Evolutionary conservation across 257 asterid genomes (phyloP), one percentile per base, ranked within the genome.

Genomic region (Solanum sejunctum): DNA sequence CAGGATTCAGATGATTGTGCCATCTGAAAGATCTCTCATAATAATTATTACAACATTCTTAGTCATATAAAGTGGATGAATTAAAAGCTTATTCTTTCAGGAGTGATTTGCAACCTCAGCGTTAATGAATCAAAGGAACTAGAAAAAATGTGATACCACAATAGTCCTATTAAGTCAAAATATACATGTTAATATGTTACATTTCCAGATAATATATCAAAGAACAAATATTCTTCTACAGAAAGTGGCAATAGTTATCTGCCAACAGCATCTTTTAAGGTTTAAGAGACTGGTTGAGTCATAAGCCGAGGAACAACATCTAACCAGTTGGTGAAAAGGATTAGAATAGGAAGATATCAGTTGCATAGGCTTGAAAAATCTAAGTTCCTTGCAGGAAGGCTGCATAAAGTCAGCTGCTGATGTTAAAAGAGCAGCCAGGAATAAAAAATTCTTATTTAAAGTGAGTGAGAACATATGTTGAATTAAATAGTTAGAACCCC

Each of bases 1-100:
- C 80, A 80, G 99, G 99, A 89, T 97, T 97, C 49, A 97, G 93
- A 92, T 97, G 99, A 90, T 97, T 97, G 90, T 95, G 98, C 98
- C 98, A 95, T 90, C 98, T 95, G 86, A 82, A 91, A 86, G 88
- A 18, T 78, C 49, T 26, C 49, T 54, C 83, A 28, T 16, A 26
- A 28, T 16, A 52, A 54, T 26, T 56, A 78, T 17, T 78, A 78
- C 52, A 78, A 78, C 51, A 28, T 52, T 52, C 49, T 28, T 52
- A 78, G 23, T 52, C 47, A 28, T 52, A 78, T 28, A 78, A 70
- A 54, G 49, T 39, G 41, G 66, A 28, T 78, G 83, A 26, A 26
- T 78, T 8, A 8, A 51, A 77, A 77, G 21, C 10, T 51, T 77
- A 26, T 23, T 77, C 23, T 52, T 52, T 26, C 47, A 13, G 15